Evolutionary conservation across 441 rosid genomes (phyloP), one percentile per base, ranked within the genome.

Genomic region (Erodium texanum): DNA sequence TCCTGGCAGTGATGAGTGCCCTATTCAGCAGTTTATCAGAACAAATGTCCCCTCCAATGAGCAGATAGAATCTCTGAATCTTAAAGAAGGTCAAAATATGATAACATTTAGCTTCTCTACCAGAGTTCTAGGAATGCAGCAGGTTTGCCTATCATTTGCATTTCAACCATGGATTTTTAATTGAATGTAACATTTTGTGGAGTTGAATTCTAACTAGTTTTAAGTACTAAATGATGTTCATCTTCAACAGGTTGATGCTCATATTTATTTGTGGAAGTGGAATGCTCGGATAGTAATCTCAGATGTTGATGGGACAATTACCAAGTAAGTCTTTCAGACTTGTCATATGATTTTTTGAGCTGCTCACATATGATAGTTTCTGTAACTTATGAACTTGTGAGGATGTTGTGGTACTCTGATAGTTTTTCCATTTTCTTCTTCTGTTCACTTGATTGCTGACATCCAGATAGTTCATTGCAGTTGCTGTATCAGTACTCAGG

Each of bases 241-340:
- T 34, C 38, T 10, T 5, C 54, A 69, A 70, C 78, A 91, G 97
- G 97, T 87, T 61, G 96, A 87, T 77, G 94, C 94, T 36, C 94
- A 89, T 80, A 85, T 92, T 62, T 89, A 92, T 81, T 80, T 85
- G 70, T 89, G 97, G 97, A 87, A 83, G 80, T 92, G 97, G 97
- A 83, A 89, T 67, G 86, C 94, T 18, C 80, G 83, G 66, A 92
- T 92, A 72, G 97, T 89, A 43, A 89, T 89, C 67, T 92, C 97
- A 61, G 97, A 92, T 71, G 97, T 92, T 64, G 97, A 92, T 78
- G 96, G 97, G 76, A 92, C 97, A 62, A 92, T 92, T 81, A 89
- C 97, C 65, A 92, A 85, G 97, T 92, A 77, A 45, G 84, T 63
- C 63, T 23, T 66, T 63, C 54, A 52, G 27, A 34, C 19, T 66